Base-by-base conservation (phyloP, 345 rosid genomes). In the Microthlaspi erraticum region DNA sequence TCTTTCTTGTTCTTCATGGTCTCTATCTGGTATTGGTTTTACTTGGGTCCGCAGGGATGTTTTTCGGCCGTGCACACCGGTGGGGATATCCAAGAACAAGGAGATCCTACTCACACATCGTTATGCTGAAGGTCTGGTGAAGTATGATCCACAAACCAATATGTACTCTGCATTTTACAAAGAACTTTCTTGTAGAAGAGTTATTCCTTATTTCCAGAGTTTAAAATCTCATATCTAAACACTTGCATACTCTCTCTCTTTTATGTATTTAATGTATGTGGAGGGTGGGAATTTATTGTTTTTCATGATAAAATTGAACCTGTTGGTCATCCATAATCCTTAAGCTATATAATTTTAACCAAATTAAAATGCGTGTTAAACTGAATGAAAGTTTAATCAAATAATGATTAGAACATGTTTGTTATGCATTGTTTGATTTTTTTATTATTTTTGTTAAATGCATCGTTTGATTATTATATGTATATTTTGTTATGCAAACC, bases 31-130 rank as follows among this genome's bases (percentile, higher is more conserved):
- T 8, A 50, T 23, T 23, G 2, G 1, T 0, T 62, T 62, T 31
- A 7, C 32, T 0, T 64, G 68, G 56, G 1, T 13, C 1, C 0
- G 0, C 0, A 32, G 43, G 13, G 20, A 7, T 20, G 0, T n/a
- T 26, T 20, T 57, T 17, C 42, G 10, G 26, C 74, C 66, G 38
- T 10, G 19, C 10, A 38, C 50, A 54, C 62, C 71, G 0, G 32
- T 66, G 17, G 72, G 19, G 4, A 10, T 67, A 42, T 42, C 54
- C 63, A 67, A 67, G 34, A n/a, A 32, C 34, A 53, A 55, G 41
- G 33, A 67, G 42, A 67, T 67, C 7, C 5, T 67, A 18, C 53
- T 67, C 32, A 12, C 50, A 38, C 53, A 67, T 67, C 10, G 49
- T 7, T 12, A 16, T 71, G 6, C 45, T 10, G 29, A 36, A 0